phyloP scores from a whole-genome alignment of 768 basidiomycete genomes.

The Coprinellus aureogranulatus region DNA sequence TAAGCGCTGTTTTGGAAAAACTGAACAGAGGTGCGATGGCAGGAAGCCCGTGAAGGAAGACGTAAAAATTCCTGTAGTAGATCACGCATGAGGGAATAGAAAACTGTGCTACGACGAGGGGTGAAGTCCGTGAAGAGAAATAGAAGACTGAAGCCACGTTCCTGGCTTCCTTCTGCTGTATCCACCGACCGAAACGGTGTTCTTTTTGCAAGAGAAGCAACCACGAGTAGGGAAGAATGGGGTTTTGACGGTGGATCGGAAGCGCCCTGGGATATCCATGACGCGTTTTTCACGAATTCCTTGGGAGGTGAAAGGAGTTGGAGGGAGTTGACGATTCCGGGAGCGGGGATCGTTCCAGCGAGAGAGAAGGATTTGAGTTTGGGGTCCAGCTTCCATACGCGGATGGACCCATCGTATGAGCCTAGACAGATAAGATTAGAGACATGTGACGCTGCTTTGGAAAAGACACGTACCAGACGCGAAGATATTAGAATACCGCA shows the following conservation, averaged over 20 bases:
- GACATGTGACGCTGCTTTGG: background rate
- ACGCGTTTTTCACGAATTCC: constrained; percentile 38
- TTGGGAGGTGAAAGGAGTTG: constrained; percentile 66
- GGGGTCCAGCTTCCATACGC: constrained; percentile 86
- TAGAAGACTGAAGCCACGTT: constrained; percentile 72
- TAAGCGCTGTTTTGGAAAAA: too few species aligned
- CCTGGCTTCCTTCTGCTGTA: constrained; percentile 60
- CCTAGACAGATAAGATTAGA: too few species aligned
- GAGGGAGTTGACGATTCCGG: constrained; percentile 87
- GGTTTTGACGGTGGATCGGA: constrained; percentile 15
- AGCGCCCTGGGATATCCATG: constrained; percentile 30
- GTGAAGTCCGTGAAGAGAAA: constrained; percentile 42
- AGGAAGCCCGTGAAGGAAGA: too few species aligned
- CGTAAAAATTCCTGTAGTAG: too few species aligned
- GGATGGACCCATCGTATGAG: constrained; percentile 89
- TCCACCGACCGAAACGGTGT: constrained; percentile 87
- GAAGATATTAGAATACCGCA: constrained; percentile 89
- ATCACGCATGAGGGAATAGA: too few species aligned
- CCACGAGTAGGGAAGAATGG: constrained; percentile 49
- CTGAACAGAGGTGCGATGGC: too few species aligned
- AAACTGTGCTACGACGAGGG: background rate
- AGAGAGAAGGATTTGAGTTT: constrained; percentile 75
- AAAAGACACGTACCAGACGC: constrained; percentile 67
- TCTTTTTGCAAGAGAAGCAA: constrained; percentile 87
- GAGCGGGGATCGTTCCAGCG: constrained; percentile 59